Conservation (phyloP, 768 basidiomycete species). For the Russula dissimulans region DNA sequence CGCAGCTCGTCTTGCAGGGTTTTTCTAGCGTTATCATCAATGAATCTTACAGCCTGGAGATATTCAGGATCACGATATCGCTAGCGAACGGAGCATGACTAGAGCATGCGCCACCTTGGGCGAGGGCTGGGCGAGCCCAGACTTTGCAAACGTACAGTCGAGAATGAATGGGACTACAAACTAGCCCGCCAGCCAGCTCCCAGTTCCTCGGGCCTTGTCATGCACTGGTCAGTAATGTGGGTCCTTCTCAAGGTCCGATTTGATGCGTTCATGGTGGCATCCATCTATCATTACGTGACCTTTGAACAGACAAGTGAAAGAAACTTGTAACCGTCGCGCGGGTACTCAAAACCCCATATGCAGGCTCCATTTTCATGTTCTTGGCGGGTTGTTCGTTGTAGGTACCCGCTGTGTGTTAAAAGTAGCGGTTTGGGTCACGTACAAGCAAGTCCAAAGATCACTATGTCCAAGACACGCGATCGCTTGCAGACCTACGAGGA, state of each 20-base stretch:
- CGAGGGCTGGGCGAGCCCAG: constrained; percentile 1
- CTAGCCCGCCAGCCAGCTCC: not conserved
- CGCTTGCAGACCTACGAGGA: too few species aligned
- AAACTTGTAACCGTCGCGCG: not conserved
- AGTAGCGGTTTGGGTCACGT: not conserved
- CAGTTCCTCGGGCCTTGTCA: not conserved
- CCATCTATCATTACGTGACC: not conserved
- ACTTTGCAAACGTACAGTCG: not conserved
- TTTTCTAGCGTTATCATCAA: not conserved
- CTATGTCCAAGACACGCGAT: not conserved
- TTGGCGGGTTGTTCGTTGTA: not conserved
- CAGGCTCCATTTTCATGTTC: not conserved
- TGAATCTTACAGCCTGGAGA: not conserved
- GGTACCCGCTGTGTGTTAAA: not conserved
- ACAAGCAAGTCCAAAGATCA: too few species aligned
- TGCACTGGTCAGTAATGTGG: not conserved
- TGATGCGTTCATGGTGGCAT: not conserved
- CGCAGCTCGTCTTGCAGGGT: not conserved
- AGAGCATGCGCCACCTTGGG: not conserved
- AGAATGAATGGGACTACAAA: not conserved
- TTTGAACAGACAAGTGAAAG: not conserved
- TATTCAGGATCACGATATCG: not conserved
- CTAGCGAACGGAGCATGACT: not conserved
- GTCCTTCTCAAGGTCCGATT: not conserved
- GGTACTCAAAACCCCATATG: not conserved